A percentile compares a stretch with the other conserved stretches of the same genome.
Evolutionary conservation across 2,329 filamentous ascomycete genomes (phyloP).

Genomic region (Colletotrichum gloeosporioides): DNA sequence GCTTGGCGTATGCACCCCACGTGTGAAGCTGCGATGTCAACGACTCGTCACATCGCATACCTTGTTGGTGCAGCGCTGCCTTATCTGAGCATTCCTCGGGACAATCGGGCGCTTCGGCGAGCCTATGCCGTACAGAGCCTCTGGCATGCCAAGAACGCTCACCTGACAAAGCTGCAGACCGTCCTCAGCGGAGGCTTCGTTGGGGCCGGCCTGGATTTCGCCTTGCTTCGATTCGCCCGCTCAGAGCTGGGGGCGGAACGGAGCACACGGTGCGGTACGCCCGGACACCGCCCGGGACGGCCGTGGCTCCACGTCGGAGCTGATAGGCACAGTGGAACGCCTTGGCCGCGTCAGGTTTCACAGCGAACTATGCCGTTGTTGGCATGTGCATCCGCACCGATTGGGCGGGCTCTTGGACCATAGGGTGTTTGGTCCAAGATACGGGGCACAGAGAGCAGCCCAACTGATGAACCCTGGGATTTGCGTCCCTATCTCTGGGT

Average conservation of each 20-base stretch:
- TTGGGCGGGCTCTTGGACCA: neutral
- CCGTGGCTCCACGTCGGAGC: slow-evolving; percentile 11
- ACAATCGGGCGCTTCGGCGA: neutral
- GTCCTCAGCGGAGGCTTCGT: neutral
- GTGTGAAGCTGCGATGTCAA: neutral
- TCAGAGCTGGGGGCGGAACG: neutral
- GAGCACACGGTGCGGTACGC: slow-evolving; percentile 6
- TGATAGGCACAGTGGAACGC: slow-evolving; percentile 11
- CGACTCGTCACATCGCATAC: neutral
- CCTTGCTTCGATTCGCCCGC: neutral
- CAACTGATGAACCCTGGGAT: neutral
- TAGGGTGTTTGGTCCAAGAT: neutral
- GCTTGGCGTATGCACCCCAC: slow-evolving; percentile 18
- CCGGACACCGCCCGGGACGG: slow-evolving; percentile 6
- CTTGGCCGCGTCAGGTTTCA: slow-evolving; percentile 15
- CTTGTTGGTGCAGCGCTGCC: neutral
- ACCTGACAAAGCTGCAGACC: neutral
- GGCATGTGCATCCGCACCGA: slow-evolving; percentile 20
- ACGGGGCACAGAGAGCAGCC: neutral
- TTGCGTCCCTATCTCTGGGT: slow-evolving; percentile 4
- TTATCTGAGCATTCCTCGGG: neutral
- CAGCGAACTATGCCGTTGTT: slow-evolving; percentile 17
- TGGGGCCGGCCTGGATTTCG: neutral
- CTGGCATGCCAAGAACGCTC: neutral
- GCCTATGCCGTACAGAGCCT: neutral